Base-by-base conservation (phyloP, 164 flowering plant genomes). In the Tinospora cordifolia region DNA sequence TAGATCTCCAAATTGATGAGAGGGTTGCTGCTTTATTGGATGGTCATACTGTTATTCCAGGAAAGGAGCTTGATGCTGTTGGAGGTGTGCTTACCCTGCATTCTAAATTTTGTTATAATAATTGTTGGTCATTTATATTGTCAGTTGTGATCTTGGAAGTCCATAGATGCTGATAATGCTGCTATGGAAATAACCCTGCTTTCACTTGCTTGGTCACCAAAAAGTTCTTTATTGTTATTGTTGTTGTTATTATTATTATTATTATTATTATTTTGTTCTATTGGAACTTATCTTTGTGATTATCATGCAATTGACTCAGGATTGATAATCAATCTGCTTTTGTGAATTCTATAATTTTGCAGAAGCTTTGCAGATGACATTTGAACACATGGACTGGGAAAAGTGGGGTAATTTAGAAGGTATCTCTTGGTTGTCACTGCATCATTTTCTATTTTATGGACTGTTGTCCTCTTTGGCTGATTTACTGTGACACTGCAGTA, bases 21-120 rank as follows among this genome's bases (percentile, higher is more conserved):
- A 84, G 99, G 76, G 88, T 95, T 74, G 87, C 77, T 59, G 85
- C 85, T 70, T 76, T 95, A 38, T 77, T 90, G 70, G 81, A 84
- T 41, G 97, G 92, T 39, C 69, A 80, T 68, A 69, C 81, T 11
- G 65, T 88, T 63, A 30, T 82, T 72, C 94, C 97, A 71, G 98
- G 98, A 62, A 84, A 30, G 76, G 99, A 95, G 71, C 85, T 90
- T 40, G 96, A 90, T 81, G 82, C 72, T 21, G 39, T 95, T 74
- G 90, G 84, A 60, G 99, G 99, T 92, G 82, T 36, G 36, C 6
- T 44, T 74, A 62, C 62, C 57, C 10, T 54, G 19, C 24, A 21
- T 54, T 54, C n/a, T 54, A 3, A 54, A 54, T 22, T 19, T 8
- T 54, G 7, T 54, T 54, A 51, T 51, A 51, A 51, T 27, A 40